Evolutionary conservation across 169 alveolate genomes (phyloP).

Genomic region (Sarcocystis neurona): DNA sequence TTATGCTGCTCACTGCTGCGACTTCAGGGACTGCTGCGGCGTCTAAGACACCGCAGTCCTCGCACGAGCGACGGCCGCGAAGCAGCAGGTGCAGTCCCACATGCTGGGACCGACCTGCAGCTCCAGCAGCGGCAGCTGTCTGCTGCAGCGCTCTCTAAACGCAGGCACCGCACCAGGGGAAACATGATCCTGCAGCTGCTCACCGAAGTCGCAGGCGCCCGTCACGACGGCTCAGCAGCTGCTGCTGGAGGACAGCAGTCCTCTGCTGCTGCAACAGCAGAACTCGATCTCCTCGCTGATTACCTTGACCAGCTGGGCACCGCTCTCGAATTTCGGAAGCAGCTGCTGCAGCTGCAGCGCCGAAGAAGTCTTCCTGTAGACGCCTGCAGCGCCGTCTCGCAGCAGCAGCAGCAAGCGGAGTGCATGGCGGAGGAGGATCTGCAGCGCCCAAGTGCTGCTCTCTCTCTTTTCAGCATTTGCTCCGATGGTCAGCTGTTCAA

Average conservation of each 20-base stretch:
- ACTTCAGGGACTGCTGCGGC: slow-evolving; percentile 64
- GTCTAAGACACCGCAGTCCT: background rate
- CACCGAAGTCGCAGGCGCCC: background rate
- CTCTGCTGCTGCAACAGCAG: no score
- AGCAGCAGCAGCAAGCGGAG: background rate
- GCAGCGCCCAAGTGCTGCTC: background rate
- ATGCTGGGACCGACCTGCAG: no score
- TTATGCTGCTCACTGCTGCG: slow-evolving; percentile 31
- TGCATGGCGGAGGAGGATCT: background rate
- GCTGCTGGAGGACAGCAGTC: no score
- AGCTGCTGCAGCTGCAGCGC: background rate
- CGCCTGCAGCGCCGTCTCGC: background rate
- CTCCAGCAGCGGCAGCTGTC: background rate
- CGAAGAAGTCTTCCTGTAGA: background rate
- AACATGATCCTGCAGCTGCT: slow-evolving; percentile 6
- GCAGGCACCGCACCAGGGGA: background rate
- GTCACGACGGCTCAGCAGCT: background rate
- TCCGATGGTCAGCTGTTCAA: background rate
- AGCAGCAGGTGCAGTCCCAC: background rate
- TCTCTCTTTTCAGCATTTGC: slow-evolving; percentile 13
- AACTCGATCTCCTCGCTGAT: background rate
- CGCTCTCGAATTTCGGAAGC: background rate
- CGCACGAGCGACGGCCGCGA: background rate
- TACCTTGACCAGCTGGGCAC: background rate
- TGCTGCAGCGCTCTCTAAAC: background rate